These are phyloP conservation scores for Mycena polygramma DNA, from an alignment of 768 basidiomycete genomes.

Conservation along the genomic window DNA sequence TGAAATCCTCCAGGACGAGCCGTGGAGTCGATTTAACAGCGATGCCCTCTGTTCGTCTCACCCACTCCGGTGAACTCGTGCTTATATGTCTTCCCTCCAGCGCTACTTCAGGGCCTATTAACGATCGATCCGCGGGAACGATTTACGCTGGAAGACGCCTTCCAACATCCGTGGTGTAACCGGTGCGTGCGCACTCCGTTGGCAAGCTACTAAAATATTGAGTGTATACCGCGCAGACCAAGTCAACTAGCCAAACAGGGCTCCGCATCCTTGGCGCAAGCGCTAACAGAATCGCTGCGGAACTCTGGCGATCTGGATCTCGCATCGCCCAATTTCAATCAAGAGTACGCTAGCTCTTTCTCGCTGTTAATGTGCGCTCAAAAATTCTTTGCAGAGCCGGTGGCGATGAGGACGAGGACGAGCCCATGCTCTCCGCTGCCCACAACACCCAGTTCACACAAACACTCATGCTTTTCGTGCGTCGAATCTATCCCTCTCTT, in stretches of 20 bases:
- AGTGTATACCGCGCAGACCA: conserved; percentile 55
- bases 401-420: conserved; percentile 63
- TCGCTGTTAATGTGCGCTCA: background rate
- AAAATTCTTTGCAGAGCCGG: conserved; percentile 29
- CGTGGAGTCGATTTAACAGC: conserved; percentile 79
- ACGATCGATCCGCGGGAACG: conserved; percentile 77
- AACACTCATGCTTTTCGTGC: conserved; percentile 83
- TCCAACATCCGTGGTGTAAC: conserved; percentile 79
- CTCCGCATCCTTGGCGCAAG: conserved; percentile 70
- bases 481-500: conserved; percentile 43
- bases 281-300: conserved; percentile 76
- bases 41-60: conserved; percentile 71
- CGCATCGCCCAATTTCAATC: conserved; percentile 67
- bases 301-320: conserved; percentile 81
- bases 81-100: conserved; percentile 52
- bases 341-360: conserved; percentile 42
- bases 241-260: conserved; percentile 75
- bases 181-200: conserved; percentile 57
- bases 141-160: conserved; percentile 67
- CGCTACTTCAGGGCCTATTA: conserved; percentile 81
- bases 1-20: conserved; percentile 77
- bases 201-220: background rate
- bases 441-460: conserved; percentile 84
- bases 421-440: conserved; percentile 72
- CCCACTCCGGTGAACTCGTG: conserved; percentile 39